phyloP scores from a whole-genome alignment of 1,139 yeast species.

The Hyphopichia fennica region DNA sequence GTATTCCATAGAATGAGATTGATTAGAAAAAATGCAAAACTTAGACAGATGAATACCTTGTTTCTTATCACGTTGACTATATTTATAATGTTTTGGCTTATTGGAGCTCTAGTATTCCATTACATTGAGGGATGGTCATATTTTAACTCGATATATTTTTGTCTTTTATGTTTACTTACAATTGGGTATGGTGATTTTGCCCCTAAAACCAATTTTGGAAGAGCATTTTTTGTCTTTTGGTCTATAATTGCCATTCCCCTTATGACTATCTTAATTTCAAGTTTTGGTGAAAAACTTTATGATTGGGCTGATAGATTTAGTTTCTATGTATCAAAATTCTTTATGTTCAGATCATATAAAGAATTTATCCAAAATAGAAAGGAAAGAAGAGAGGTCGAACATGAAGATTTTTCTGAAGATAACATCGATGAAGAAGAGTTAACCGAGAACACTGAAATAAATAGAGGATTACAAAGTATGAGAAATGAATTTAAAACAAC shows the following conservation, averaged over 20 bases:
- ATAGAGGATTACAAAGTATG: neutral
- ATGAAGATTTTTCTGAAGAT: constrained; percentile 15
- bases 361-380: constrained; percentile 4
- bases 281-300: constrained; percentile 64
- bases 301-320: constrained; percentile 21
- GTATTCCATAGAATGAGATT: constrained; percentile 56
- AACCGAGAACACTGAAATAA: constrained; percentile 3
- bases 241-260: constrained; percentile 79
- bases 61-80: constrained; percentile 41
- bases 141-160: constrained; percentile 68
- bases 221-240: constrained; percentile 76
- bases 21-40: constrained; percentile 40
- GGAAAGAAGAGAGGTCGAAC: constrained; percentile 8
- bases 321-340: constrained; percentile 11
- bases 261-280: constrained; percentile 79
- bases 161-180: constrained; percentile 71
- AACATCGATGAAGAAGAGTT: constrained; percentile 11
- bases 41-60: constrained; percentile 29
- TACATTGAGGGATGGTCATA: constrained; percentile 67
- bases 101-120: constrained; percentile 68
- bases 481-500: neutral
- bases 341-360: neutral
- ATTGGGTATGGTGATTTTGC: constrained; percentile 83
- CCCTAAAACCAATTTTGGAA: constrained; percentile 63
- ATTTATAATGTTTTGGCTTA: constrained; percentile 62